phyloP scores from a whole-genome alignment of 2,329 filamentous ascomycete genomes.

The Ceratocystis diversiconidia region DNA sequence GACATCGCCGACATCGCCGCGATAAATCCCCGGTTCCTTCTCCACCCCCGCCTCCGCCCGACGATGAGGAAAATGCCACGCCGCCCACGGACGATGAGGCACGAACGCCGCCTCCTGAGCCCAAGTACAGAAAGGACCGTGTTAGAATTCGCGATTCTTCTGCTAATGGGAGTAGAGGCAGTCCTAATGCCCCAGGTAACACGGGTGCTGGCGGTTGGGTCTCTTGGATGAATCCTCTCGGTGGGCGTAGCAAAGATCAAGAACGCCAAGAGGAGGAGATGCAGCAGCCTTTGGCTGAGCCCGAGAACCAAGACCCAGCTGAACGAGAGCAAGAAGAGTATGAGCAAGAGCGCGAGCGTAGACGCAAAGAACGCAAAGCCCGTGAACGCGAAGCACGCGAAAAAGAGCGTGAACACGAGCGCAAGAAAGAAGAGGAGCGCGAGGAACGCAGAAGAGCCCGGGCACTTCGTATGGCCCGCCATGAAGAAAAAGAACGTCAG shows the following conservation, averaged over 20 bases:
- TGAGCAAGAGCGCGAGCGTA: constrained; percentile 6
- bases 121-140: constrained; percentile 58
- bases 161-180: constrained; percentile 10
- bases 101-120: constrained; percentile 38
- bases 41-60: constrained; percentile 28
- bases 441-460: constrained; percentile 9
- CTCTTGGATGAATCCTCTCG: constrained; percentile 31
- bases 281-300: background rate
- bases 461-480: constrained; percentile 2
- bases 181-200: background rate
- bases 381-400: constrained; percentile 11
- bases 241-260: constrained; percentile 25
- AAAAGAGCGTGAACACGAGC: constrained; percentile 33
- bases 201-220: constrained; percentile 57
- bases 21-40: constrained; percentile 15
- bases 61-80: constrained; percentile 15
- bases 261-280: constrained; percentile 36
- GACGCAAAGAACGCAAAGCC: constrained; percentile 13
- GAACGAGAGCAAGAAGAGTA: constrained; percentile 39
- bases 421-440: constrained; percentile 14
- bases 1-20: constrained; percentile 10
- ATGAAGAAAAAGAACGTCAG: constrained; percentile 17
- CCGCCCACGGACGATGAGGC: constrained; percentile 35
- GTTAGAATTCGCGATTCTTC: constrained; percentile 57
- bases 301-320: background rate